Conservation (phyloP, 305 asterid species). For the Fraxinus floribunda region DNA sequence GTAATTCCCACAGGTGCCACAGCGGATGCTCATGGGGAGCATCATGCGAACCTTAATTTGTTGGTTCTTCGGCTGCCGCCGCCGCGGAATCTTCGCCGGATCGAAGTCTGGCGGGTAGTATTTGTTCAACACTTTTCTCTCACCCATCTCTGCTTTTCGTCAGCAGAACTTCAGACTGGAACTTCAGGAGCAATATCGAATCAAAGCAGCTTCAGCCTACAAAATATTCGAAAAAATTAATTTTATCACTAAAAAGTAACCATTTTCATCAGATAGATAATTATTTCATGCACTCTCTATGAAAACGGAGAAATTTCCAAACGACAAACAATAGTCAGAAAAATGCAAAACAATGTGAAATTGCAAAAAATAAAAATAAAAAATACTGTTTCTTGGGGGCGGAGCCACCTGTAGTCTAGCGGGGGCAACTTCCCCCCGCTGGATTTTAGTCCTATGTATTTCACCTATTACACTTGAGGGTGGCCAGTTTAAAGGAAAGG, state of each 20-base stretch:
- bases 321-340: background rate
- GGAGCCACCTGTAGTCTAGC: background rate
- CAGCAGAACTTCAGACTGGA: background rate
- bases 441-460: background rate
- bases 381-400: background rate
- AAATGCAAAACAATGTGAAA: background rate
- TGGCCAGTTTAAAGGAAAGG: background rate
- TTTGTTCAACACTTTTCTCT: slow-evolving; percentile 78
- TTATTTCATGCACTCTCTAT: background rate
- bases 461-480: background rate
- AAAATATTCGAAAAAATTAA: background rate
- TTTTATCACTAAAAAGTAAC: background rate
- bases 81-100: slow-evolving; percentile 89
- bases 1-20: slow-evolving; percentile 79
- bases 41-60: slow-evolving; percentile 91
- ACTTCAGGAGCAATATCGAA: background rate
- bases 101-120: slow-evolving; percentile 95
- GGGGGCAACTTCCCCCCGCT: background rate
- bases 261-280: background rate
- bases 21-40: slow-evolving; percentile 91
- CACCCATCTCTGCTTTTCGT: slow-evolving; percentile 54
- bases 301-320: background rate
- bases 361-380: too few species aligned
- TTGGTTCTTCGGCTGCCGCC: slow-evolving; percentile 71
- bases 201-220: background rate